phyloP scores from a whole-genome alignment of 306 rosid genomes.

The Arachis stenosperma region DNA sequence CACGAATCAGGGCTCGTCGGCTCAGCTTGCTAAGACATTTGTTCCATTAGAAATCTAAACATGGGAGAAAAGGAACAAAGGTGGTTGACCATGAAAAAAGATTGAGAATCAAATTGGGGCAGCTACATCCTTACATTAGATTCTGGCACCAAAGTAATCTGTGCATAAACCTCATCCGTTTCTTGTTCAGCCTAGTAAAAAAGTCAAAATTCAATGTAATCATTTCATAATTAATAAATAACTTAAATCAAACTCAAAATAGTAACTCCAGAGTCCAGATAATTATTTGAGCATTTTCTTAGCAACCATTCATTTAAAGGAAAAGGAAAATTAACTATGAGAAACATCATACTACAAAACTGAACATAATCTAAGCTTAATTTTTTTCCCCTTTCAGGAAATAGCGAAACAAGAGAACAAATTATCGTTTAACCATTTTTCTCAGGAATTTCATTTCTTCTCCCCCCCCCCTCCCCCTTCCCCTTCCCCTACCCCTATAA shows the following conservation, averaged over 20 bases:
- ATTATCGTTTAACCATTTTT: slow-evolving; percentile 7
- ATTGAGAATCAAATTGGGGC: slow-evolving; percentile 24
- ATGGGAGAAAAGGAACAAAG: slow-evolving; percentile 35
- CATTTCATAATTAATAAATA: neutral
- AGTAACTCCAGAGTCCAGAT: neutral
- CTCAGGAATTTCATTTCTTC: neutral
- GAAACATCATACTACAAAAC: neutral
- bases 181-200: slow-evolving; percentile 70
- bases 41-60: slow-evolving; percentile 43
- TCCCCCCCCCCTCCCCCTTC: neutral
- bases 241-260: neutral
- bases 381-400: too few relatives aligned
- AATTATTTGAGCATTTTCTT: slow-evolving; percentile 25
- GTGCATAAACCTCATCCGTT: slow-evolving; percentile 35
- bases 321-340: neutral
- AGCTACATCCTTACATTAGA: slow-evolving; percentile 51
- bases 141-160: slow-evolving; percentile 65
- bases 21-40: slow-evolving; percentile 52
- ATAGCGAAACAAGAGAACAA: neutral
- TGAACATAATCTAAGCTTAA: too few relatives aligned
- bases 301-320: slow-evolving; percentile 21
- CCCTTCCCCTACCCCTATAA: too few relatives aligned
- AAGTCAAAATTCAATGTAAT: slow-evolving; percentile 28
- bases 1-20: slow-evolving; percentile 55
- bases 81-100: slow-evolving; percentile 23